These are phyloP conservation scores for Puccinellia tenuiflora DNA, from an alignment of 176 grass and related monocot species.

Conservation along the genomic window DNA sequence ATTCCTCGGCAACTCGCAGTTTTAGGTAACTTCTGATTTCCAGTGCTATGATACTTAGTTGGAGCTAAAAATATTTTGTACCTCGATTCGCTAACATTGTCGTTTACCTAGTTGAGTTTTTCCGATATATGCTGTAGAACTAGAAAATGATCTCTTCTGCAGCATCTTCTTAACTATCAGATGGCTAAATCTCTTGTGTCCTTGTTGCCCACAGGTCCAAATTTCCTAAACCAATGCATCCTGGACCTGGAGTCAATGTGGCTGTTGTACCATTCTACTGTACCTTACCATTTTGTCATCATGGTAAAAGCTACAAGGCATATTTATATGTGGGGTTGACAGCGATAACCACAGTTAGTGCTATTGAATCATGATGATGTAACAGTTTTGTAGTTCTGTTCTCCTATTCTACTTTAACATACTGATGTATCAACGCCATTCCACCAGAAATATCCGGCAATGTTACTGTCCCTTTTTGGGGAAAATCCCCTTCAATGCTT, in stretches of 20 bases:
- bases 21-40: no score
- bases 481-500: background rate
- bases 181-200: background rate
- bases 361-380: constrained; percentile 2
- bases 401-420: constrained; percentile 12
- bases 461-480: background rate
- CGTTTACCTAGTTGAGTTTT: background rate
- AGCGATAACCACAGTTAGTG: background rate
- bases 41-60: no score
- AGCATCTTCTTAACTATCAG: background rate
- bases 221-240: background rate
- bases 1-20: constrained; percentile 88
- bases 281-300: background rate
- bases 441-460: background rate
- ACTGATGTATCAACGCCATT: background rate
- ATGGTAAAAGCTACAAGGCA: background rate
- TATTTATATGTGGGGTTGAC: background rate
- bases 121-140: background rate
- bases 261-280: background rate
- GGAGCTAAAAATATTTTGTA: no score
- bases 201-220: background rate
- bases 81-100: background rate
- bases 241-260: background rate
- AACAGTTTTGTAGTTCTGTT: constrained; percentile 25
- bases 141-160: background rate